Evolutionary conservation across 345 rosid species (phyloP), one percentile per base, ranked within the genome.

Genomic region (Rhodomyrtus tomentosa): DNA sequence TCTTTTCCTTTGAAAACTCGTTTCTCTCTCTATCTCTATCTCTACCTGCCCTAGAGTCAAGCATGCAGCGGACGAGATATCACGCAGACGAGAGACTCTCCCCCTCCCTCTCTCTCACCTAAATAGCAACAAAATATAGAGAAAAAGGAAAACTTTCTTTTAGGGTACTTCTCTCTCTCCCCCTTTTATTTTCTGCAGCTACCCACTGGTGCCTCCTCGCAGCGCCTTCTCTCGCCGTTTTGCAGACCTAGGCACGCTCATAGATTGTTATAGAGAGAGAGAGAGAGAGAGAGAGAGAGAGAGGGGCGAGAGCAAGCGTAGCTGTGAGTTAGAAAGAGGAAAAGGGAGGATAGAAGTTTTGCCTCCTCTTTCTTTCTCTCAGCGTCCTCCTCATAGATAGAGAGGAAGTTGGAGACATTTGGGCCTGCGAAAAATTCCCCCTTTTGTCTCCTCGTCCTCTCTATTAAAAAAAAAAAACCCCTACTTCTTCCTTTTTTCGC

Each of bases 361-460:
- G 22, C 38, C 32, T 42, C 40, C 27, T 29, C 50, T n/a, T 49
- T 25, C 53, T 11, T 8, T 12, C 38, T 52, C 55, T 5, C n/a
- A n/a, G 22, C 50, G 11, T 82, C 84, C 24, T 40, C 79, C n/a
- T 38, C 36, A 7, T 24, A 16, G 86, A 73, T 59, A 53, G 94
- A 92, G 94, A 91, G 93, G 94, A 86, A 90, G 92, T 81, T 89
- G 86, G 95, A 90, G 91, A 90, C 96, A 92, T 90, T 92, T 90
- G 92, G 90, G 84, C 90, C 25, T 58, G 82, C 86, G 81, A 50
- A 42, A 15, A 50, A 36, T 53, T 82, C 81, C 83, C 84, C 92
- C 93, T 86, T 89, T 40, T 92, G 92, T 92, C 93, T 91, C 95
- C 89, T 92, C 95, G 84, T 88, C 93, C 94, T 94, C 96, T 94